These are phyloP conservation scores for Syzygium oleosum DNA, from an alignment of 345 rosid genomes.

Conservation along the genomic window DNA sequence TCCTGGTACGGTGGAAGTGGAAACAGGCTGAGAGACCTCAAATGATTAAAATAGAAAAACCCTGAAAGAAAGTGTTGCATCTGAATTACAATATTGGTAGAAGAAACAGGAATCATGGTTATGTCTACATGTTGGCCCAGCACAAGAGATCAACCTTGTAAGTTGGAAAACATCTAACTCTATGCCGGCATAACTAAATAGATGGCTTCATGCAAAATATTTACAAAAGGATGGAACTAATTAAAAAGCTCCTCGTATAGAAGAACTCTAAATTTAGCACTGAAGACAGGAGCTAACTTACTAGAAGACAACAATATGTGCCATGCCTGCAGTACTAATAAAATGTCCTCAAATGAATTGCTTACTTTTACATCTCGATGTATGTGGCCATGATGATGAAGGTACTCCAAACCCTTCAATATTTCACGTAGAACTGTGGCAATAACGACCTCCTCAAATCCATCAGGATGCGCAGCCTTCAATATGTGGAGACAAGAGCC, in stretches of 20 bases:
- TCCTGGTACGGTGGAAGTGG: background rate
- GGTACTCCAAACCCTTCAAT: slow-evolving; percentile 88
- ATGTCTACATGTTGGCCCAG: background rate
- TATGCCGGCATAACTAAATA: background rate
- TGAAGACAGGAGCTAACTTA: background rate
- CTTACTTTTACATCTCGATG: slow-evolving; percentile 97
- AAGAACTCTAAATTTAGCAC: background rate
- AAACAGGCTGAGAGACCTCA: background rate
- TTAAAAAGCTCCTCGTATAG: background rate
- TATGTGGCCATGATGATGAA: slow-evolving; percentile 97
- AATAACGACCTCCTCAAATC: slow-evolving; percentile 87
- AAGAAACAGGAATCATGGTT: background rate
- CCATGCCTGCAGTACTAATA: background rate
- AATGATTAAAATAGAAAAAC: background rate
- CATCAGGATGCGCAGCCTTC: slow-evolving; percentile 93
- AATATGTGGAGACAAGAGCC: slow-evolving; percentile 96
- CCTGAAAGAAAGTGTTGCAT: background rate
- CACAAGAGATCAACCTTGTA: background rate
- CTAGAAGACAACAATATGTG: background rate
- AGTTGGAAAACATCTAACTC: background rate
- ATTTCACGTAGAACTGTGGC: slow-evolving; percentile 85
- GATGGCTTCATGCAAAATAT: background rate
- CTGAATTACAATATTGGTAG: background rate
- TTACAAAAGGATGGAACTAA: background rate
- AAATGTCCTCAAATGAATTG: background rate